These are phyloP conservation scores for Spathaspora girioi DNA, from an alignment of 805 yeast genomes.

Conservation along the genomic window DNA sequence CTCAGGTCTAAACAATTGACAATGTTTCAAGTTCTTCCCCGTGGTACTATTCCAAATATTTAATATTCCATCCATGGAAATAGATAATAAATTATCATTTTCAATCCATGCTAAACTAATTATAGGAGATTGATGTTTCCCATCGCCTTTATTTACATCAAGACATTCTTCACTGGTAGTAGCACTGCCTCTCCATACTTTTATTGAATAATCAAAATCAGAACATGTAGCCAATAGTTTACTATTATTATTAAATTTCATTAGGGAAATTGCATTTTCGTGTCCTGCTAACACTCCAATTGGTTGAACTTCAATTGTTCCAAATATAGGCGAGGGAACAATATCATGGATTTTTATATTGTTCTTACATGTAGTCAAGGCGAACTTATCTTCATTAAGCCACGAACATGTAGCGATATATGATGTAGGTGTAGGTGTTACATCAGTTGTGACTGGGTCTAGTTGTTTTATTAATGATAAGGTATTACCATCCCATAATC, in stretches of 20 bases:
- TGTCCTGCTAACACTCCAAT: constrained; percentile 55
- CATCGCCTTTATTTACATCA: constrained; percentile 21
- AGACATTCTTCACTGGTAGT: constrained; percentile 46
- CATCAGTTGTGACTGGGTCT: constrained; percentile 9
- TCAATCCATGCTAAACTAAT: constrained; percentile 55
- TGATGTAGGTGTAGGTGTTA: not conserved
- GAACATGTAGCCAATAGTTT: constrained; percentile 69
- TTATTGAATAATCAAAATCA: constrained; percentile 62
- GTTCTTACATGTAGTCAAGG: constrained; percentile 59
- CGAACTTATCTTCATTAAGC: constrained; percentile 67
- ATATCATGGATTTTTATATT: constrained; percentile 53
- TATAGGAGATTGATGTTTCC: constrained; percentile 52
- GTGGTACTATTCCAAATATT: constrained; percentile 60
- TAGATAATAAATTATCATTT: constrained; percentile 32
- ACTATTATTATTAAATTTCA: constrained; percentile 49
- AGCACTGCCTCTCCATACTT: constrained; percentile 55
- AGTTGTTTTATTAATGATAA: constrained; percentile 31
- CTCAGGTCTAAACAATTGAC: constrained; percentile 25
- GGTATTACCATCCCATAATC: constrained; percentile 62
- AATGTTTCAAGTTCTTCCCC: constrained; percentile 36
- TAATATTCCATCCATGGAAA: constrained; percentile 69
- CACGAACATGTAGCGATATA: constrained; percentile 56
- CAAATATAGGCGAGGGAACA: constrained; percentile 7
- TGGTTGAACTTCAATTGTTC: constrained; percentile 15
- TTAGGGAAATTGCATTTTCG: constrained; percentile 49